These are phyloP conservation scores for Kwoniella europaea DNA, from an alignment of 768 basidiomycete genomes.

Conservation along the genomic window DNA sequence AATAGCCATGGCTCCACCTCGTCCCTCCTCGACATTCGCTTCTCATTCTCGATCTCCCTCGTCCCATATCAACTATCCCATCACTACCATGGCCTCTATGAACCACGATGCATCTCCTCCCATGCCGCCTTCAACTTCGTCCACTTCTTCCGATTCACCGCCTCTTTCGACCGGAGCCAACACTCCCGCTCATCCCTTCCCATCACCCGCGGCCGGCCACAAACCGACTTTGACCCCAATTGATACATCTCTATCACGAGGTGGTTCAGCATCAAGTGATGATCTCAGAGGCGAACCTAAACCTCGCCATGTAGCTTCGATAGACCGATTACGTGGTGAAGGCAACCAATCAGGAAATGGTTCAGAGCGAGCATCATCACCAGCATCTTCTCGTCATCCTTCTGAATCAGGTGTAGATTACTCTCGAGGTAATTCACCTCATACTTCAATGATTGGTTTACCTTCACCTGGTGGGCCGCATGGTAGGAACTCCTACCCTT, in stretches of 20 bases:
- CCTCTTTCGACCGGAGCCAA: slow-evolving; percentile 25
- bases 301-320: slow-evolving; percentile 29
- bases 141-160: slow-evolving; percentile 21
- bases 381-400: slow-evolving; percentile 23
- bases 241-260: slow-evolving; percentile 18
- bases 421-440: slow-evolving; percentile 28
- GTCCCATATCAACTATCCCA: slow-evolving; percentile 40
- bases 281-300: slow-evolving; percentile 13
- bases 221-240: slow-evolving; percentile 33
- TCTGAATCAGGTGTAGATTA: slow-evolving; percentile 24
- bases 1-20: slow-evolving; percentile 28
- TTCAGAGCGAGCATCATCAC: slow-evolving; percentile 32
- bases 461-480: slow-evolving; percentile 9
- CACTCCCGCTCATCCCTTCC: slow-evolving; percentile 20
- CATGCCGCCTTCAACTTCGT: slow-evolving; percentile 31
- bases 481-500: slow-evolving; percentile 4
- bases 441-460: slow-evolving; percentile 28
- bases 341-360: slow-evolving; percentile 1
- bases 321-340: slow-evolving; percentile 39
- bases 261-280: slow-evolving; percentile 22
- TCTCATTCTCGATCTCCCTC: slow-evolving; percentile 43
- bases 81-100: slow-evolving; percentile 33
- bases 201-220: background rate
- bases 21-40: slow-evolving; percentile 31
- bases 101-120: slow-evolving; percentile 38